Evolutionary conservation across 2,329 filamentous ascomycete genomes (phyloP), one percentile per base, ranked within the genome.

Genomic region (Curvularia sp.): DNA sequence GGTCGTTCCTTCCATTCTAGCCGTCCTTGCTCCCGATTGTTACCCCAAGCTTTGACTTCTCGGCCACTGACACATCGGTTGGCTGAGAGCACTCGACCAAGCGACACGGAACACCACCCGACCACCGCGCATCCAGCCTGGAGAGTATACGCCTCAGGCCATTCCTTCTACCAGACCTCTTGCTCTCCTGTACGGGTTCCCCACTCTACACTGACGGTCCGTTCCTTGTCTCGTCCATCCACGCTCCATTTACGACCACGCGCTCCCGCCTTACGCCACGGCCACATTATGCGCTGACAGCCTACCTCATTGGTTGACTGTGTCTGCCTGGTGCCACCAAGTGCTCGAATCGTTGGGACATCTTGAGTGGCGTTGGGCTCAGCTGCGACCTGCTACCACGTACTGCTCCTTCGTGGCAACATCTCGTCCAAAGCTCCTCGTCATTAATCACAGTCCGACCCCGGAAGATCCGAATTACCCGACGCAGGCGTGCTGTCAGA

Each of bases 321-420:
- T 41, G 46, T 54, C 56, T 48, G 57, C 39, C 53, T 42, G 57
- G 57, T 52, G 47, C 60, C 47, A 55, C 53, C 18, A 69, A 57
- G 49, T 61, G 52, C 59, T 69, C 69, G 64, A 59, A 63, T 65
- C 64, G 64, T 64, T 70, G 64, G 66, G 63, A 64, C 61, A 61
- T 59, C 63, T 60, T 60, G 59, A 62, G 64, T 65, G 61, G 65
- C 58, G 56, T 65, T 56, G 63, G 63, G 64, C 63, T 77, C 75
- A 75, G 73, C 69, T 73, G 60, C 63, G 74, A 36, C 55, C 75
- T 74, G 74, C 76, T 61, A 63, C 55, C 42, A 61, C 55, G 56
- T 64, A 56, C 56, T 61, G 57, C 51, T 68, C 67, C 69, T 68
- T 71, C 66, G 71, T 67, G 65, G 65, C 61, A 51, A 53, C 46